Base-by-base conservation (phyloP, 2,329 filamentous ascomycete species). In the Trichophaea hybrida region DNA sequence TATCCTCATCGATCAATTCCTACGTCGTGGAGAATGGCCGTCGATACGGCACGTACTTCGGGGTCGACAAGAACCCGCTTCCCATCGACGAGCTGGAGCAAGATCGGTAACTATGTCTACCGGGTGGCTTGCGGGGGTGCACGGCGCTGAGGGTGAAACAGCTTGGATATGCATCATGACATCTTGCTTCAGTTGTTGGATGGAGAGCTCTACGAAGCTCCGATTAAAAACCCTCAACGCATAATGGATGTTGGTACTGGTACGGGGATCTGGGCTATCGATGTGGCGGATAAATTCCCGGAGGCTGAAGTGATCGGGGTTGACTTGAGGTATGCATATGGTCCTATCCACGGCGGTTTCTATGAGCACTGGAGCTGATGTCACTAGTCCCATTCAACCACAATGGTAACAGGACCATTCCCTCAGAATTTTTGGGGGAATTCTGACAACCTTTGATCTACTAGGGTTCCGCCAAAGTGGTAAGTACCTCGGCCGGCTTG, bases 191-290 rank as follows among this genome's bases (percentile, higher is more conserved):
- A 80, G 58, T 69, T 74, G 1, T 72, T 75, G 54, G 69, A 71
- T 34, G 74, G 75, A 50, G 68, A 69, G 55, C 71, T 78, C 3
- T 73, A 73, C 65, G 70, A 75, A 15, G 73, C 75, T 2, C 76
- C 77, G 1, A 68, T 77, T 8, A 65, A 69, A 2, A 12, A 51
- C n/a, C 72, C 73, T 1, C 71, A 71, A 43, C 70, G 71, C 13
- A 73, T 75, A 13, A 70, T 79, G 4, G 77, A 79, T 65, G 68
- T 78, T 7, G 77, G 76, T 2, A 78, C 76, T 0, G 76, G 76
- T 5, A 75, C 74, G 34, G 75, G 75, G 1, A 61, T 63, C 44
- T 61, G 59, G 61, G 59, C 56, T 15, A 61, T 63, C 7, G 56
- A 63, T 8, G 38, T 49, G n/a, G 61, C 61, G 32, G 57, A 61